Base-by-base conservation (phyloP, 1,139 yeast species). In the Blastobotrys ciferrii region DNA sequence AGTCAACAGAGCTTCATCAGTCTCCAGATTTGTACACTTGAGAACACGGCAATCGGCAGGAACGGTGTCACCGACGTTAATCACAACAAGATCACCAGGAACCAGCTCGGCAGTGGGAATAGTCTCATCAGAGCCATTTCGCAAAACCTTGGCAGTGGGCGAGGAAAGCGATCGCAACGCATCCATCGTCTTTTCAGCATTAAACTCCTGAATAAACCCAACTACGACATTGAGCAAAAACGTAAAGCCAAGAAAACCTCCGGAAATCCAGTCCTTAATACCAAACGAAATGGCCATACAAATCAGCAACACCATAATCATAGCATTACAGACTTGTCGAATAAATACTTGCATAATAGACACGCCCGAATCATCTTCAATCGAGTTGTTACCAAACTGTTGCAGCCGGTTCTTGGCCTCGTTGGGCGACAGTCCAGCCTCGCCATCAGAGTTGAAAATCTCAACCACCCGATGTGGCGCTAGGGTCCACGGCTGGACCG, bases 141-240 rank as follows among this genome's bases (percentile, higher is more conserved):
- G 75, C 47, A 81, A 72, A 11, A 81, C 88, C 46, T 78, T 72
- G 0, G 94, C 92, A 2, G 85, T 77, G 12, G 94, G 91, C 1
- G 91, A 81, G 46, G 86, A 77, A 51, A 86, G 74, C 2, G 82
- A 76, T 53, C 81, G 74, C 48, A 86, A 75, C 1, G 91, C 81
- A 31, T 84, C 87, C 89, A 86, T 85, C 1, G 94, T 85, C 64
- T 83, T 80, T 58, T 85, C 92, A 2, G 94, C 94, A 53, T 80
- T 79, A 56, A 73, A 72, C 63, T 84, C 89, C 65, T 86, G 94
- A 54, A 79, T 67, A 48, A 83, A 78, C 1, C 94, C 95, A 43
- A 86, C 84, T 23, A 69, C 68, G 43, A 85, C 81, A 63, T 86
- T 86, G 54, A 86, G 74, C 38, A 69, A 68, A 31, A 85, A 82